Evolutionary conservation across 1,139 yeast species (phyloP), one percentile per base, ranked within the genome.

Genomic region (Saccharomyces pastorianus): DNA sequence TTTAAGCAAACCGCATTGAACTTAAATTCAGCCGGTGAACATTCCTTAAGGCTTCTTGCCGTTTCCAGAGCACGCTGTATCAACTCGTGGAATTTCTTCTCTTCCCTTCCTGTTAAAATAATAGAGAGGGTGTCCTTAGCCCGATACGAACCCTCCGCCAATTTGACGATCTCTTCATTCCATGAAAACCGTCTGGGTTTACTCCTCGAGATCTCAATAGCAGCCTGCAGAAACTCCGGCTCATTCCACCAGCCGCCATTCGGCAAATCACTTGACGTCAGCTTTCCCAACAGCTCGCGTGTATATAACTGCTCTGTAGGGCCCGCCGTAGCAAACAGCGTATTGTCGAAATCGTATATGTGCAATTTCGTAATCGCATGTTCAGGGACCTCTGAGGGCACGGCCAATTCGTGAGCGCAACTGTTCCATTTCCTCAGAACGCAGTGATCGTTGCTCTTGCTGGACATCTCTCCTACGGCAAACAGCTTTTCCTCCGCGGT

Each of bases 171-270:
- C 26, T 75, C 72, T 6, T 68, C 68, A 53, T 75, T 75, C 81
- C 81, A 78, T 17, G 42, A 38, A 38, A 14, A 38, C 23, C 42
- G 23, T 38, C 42, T 38, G n/a, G 42, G 42, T 38, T 38, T 14
- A 38, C 11, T 17, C 9, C n/a, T 41, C 48, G 34, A 32, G 9
- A 34, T 14, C 34, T 51, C 23, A 2, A 27, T 17, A 13, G 38
- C 20, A 11, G 47, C 25, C 20, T 62, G 63, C 53, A 75, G 59
- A 47, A 71, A 68, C 25, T 65, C 55, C 2, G 74, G 68, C 42
- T 74, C 71, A 13, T 51, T 70, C 80, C 80, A 77, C 82, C 82
- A 78, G 0, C 80, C 78, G 5, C 76, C 77, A 38, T 64, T 66
- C 5, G 64, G 62, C 3, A 75, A 52, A 28, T 65, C 48, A 2